Percentiles rank a stretch among this genome's conserved stretches.
Evolutionary conservation across 345 rosid genomes (phyloP).

Genomic region (Eutrema yunnanense): DNA sequence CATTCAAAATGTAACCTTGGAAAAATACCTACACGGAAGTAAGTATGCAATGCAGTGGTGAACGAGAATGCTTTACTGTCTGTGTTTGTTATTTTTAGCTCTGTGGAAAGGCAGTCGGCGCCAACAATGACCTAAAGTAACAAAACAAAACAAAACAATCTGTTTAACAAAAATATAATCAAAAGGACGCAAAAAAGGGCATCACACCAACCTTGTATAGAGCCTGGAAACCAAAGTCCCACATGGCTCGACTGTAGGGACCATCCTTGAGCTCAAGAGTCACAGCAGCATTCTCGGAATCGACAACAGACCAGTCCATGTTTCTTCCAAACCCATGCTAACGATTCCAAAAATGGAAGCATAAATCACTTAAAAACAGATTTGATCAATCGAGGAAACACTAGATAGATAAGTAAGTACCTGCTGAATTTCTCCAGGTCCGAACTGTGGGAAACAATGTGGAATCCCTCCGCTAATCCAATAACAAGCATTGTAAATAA

Average conservation of each 20-base stretch:
- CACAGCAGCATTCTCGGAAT: slow-evolving; percentile 53
- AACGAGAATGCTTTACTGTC: slow-evolving; percentile 81
- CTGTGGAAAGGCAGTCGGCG: slow-evolving; percentile 68
- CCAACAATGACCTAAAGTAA: slow-evolving; percentile 52
- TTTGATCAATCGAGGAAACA: not conserved
- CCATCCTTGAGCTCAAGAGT: slow-evolving; percentile 82
- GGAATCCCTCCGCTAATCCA: slow-evolving; percentile 85
- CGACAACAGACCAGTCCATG: slow-evolving; percentile 81
- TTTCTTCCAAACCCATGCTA: slow-evolving; percentile 97
- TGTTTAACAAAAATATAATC: not conserved
- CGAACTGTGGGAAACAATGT: slow-evolving; percentile 98
- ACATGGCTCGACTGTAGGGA: slow-evolving; percentile 84
- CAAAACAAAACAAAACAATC: not conserved
- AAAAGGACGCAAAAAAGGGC: not conserved
- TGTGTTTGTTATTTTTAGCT: slow-evolving; percentile 61
- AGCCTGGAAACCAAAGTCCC: slow-evolving; percentile 91
- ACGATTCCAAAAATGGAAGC: slow-evolving; percentile 18
- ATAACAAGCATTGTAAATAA: not conserved
- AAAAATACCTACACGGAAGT: slow-evolving; percentile 57
- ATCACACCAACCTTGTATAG: slow-evolving; percentile 50
- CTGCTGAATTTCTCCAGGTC: slow-evolving; percentile 90
- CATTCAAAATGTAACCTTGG: not conserved
- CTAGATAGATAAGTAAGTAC: slow-evolving; percentile 28
- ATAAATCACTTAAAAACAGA: not conserved
- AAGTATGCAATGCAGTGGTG: slow-evolving; percentile 76